Conservation (phyloP, 2,329 filamentous ascomycete species). For the Aspergillus thermomutatus region DNA sequence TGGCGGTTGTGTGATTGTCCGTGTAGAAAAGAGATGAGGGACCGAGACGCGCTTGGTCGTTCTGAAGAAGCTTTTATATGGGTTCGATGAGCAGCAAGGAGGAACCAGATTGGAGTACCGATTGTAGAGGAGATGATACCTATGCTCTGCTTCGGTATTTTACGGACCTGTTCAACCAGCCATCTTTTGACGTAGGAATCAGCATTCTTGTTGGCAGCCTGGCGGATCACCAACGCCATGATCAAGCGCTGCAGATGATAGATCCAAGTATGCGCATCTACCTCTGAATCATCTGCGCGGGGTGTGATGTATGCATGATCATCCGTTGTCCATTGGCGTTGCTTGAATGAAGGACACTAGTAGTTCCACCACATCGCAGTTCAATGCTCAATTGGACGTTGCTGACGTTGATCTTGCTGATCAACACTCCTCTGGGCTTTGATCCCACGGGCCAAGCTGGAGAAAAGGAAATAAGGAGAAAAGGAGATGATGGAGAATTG, state of each 20-base stretch:
- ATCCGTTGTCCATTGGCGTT: not conserved
- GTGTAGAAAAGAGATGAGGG: not conserved
- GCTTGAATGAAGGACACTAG: not conserved
- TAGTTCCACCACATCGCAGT: too few relatives aligned
- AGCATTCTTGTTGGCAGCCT: not conserved
- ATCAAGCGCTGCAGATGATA: not conserved
- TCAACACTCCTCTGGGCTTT: not conserved
- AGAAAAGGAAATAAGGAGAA: too few relatives aligned
- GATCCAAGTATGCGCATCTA: not conserved
- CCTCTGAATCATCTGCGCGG: constrained; percentile 31
- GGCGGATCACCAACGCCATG: not conserved
- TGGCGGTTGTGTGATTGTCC: not conserved
- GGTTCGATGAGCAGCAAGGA: not conserved
- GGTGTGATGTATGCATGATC: not conserved
- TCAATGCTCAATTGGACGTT: not conserved
- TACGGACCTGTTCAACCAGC: not conserved
- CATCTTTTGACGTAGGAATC: not conserved
- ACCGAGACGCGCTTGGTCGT: not conserved
- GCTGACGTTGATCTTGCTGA: not conserved
- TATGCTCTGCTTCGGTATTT: too few relatives aligned
- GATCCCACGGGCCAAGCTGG: too few relatives aligned
- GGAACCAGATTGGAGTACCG: not conserved
- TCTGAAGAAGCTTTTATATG: not conserved
- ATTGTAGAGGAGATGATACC: not conserved
- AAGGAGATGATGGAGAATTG: too few relatives aligned